Evolutionary conservation across 305 asterid genomes (phyloP), one percentile per base, ranked within the genome.

Genomic region (Fraxinus paxiana): DNA sequence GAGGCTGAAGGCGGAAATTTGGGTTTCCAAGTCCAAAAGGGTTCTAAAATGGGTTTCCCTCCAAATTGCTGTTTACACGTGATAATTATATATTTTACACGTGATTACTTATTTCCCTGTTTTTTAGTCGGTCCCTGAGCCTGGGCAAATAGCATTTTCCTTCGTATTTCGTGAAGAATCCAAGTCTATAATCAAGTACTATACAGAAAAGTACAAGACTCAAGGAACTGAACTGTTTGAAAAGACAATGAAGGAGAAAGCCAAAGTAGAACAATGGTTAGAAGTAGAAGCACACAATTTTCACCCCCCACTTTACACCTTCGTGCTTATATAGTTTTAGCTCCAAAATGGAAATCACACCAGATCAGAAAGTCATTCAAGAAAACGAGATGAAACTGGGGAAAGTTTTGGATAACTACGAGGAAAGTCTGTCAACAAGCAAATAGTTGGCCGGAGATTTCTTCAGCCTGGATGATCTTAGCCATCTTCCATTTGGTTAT

Each of bases 391-490:
- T 82, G 83, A 89, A 88, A 37, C 88, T 88, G 37, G 88, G 46
- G 0, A 84, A 46, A 24, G 89, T 86, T 54, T 35, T 89, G 61
- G 92, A 89, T 26, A 77, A 88, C 3, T 89, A 89, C 17, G 92
- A 89, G 56, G 83, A 88, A 78, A 86, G 92, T 84, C 83, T 89
- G 8, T 80, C 85, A 0, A n/a, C 17, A 34, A 86, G 79, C 89
- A 88, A 82, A 37, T 89, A 84, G 76, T 80, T 89, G 86, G 91
- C 89, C 1, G 90, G 92, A 3, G 90, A 85, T 72, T 43, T 83
- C 74, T 89, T 89, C 18, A 86, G 88, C 87, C 83, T 89, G 13
- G 91, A 90, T 1, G 92, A 88, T 80, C 90, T 89, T 12, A 89
- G 90, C 81, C 88, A 88, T 79, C 83, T 89, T 2, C 86, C 91